Conservation (phyloP, 306 rosid genomes). For the Corylus americana region DNA sequence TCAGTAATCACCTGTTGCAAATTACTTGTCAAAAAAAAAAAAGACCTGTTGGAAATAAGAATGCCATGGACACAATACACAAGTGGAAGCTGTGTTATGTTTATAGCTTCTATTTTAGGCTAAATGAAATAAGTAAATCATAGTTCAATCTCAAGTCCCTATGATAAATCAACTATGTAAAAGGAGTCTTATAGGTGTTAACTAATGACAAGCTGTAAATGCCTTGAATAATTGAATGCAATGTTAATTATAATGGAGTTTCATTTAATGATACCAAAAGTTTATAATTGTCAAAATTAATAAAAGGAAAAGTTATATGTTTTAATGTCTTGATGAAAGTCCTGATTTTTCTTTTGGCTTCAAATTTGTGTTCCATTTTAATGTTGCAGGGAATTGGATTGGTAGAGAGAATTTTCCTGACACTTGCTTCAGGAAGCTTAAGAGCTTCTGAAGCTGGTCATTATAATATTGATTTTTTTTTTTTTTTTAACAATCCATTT, state of each 20-base stretch:
- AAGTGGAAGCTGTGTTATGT: not conserved
- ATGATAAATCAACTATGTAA: not conserved
- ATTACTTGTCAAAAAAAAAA: too few relatives aligned
- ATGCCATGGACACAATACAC: not conserved
- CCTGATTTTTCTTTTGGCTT: not conserved
- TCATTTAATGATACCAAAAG: not conserved
- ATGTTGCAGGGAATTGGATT: not conserved
- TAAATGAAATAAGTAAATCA: not conserved
- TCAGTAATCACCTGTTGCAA: not conserved
- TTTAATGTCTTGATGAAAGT: not conserved
- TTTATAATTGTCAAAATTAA: not conserved
- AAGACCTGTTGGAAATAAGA: not conserved
- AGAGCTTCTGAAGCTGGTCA: not conserved
- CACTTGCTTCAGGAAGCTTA: not conserved
- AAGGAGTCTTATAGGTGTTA: not conserved
- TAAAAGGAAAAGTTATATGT: not conserved
- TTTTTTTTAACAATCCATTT: not conserved
- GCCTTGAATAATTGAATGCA: not conserved
- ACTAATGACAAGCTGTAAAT: not conserved
- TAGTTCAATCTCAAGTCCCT: not conserved
- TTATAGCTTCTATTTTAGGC: not conserved
- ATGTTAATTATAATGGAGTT: not conserved
- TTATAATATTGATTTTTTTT: not conserved
- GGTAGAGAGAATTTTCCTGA: not conserved
- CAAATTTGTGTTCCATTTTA: not conserved